A percentile compares a stretch with the other conserved stretches of the same genome.
Evolutionary conservation across 768 basidiomycete species (phyloP).

Genomic region (Lentinula lateritia): DNA sequence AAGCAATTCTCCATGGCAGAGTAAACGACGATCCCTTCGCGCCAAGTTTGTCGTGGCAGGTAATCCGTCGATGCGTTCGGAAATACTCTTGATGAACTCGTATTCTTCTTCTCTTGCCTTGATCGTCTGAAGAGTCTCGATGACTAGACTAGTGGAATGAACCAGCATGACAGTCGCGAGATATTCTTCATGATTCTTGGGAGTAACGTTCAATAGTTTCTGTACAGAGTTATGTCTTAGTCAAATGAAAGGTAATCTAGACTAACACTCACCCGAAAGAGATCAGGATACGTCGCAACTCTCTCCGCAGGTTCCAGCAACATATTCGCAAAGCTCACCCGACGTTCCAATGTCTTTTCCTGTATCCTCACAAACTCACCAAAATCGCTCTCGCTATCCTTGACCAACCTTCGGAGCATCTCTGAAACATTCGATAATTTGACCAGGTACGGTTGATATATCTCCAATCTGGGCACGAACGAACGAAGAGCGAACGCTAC

Average conservation of each 20-base stretch:
- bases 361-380: slow-evolving; percentile 80
- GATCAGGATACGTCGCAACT: slow-evolving; percentile 62
- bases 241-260: neutral
- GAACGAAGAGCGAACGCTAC: slow-evolving; percentile 55
- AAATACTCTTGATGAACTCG: slow-evolving; percentile 59
- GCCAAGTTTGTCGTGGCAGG: slow-evolving; percentile 48
- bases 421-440: slow-evolving; percentile 56
- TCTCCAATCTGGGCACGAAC: slow-evolving; percentile 66
- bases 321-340: slow-evolving; percentile 51
- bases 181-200: slow-evolving; percentile 65
- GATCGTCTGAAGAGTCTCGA: slow-evolving; percentile 79
- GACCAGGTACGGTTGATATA: slow-evolving; percentile 85
- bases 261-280: slow-evolving; percentile 59
- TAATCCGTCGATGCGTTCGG: slow-evolving; percentile 54
- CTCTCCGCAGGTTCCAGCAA: slow-evolving; percentile 74
- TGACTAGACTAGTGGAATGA: slow-evolving; percentile 62
- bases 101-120: slow-evolving; percentile 86
- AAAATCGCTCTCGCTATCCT: slow-evolving; percentile 61
- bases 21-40: slow-evolving; percentile 65
- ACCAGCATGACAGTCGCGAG: slow-evolving; percentile 59
- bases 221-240: slow-evolving; percentile 23
- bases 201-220: slow-evolving; percentile 68
- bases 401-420: slow-evolving; percentile 43
- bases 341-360: slow-evolving; percentile 44
- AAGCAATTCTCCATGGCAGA: slow-evolving; percentile 59